A percentile compares a stretch with the other conserved stretches of the same genome.
These are phyloP conservation scores for Dothistroma septosporum DNA, from an alignment of 2,329 filamentous ascomycete genomes.

Conservation along the genomic window DNA sequence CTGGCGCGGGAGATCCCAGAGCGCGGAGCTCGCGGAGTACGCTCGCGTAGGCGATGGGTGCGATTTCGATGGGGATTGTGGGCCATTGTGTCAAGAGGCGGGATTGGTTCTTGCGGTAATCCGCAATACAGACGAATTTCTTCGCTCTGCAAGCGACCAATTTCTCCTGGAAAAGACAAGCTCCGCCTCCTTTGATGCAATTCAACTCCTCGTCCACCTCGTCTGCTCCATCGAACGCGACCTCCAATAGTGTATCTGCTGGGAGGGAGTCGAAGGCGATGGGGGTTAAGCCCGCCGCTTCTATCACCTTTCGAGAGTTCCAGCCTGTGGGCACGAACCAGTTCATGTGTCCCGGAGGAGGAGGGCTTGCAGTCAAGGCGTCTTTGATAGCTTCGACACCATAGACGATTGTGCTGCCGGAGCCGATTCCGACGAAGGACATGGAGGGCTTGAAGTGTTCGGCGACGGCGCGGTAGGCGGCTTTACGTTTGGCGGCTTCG, in stretches of 20 bases:
- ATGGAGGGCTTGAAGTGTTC: constrained; percentile 64
- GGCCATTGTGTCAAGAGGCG: constrained; percentile 75
- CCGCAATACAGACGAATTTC: constrained; percentile 42
- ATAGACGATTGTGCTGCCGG: constrained; percentile 76
- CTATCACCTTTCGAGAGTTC: constrained; percentile 83
- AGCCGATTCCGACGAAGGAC: constrained; percentile 72
- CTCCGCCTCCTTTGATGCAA: constrained; percentile 95
- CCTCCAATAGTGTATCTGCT: constrained; percentile 63
- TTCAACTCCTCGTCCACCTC: constrained; percentile 94
- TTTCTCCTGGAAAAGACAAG: constrained; percentile 98
- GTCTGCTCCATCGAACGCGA: constrained; percentile 94
- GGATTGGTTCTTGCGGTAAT: constrained; percentile 83
- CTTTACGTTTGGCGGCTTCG: constrained; percentile 70
- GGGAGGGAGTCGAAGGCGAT: constrained; percentile 74
- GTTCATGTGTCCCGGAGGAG: constrained; percentile 56
- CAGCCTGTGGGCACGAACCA: constrained; percentile 89
- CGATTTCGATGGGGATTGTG: constrained; percentile 86
- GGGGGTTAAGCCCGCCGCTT: constrained; percentile 69
- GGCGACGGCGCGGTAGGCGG: constrained; percentile 68
- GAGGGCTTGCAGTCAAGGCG: constrained; percentile 45
- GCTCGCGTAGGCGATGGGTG: constrained; percentile 73
- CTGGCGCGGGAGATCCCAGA: constrained; percentile 69
- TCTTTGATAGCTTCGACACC: constrained; percentile 75
- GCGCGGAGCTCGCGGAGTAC: constrained; percentile 68
- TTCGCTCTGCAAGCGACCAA: constrained; percentile 67